Evolutionary conservation across 108 stramenopile species (phyloP), one percentile per base, ranked within the genome.

Genomic region (Conticribra guillardii): DNA sequence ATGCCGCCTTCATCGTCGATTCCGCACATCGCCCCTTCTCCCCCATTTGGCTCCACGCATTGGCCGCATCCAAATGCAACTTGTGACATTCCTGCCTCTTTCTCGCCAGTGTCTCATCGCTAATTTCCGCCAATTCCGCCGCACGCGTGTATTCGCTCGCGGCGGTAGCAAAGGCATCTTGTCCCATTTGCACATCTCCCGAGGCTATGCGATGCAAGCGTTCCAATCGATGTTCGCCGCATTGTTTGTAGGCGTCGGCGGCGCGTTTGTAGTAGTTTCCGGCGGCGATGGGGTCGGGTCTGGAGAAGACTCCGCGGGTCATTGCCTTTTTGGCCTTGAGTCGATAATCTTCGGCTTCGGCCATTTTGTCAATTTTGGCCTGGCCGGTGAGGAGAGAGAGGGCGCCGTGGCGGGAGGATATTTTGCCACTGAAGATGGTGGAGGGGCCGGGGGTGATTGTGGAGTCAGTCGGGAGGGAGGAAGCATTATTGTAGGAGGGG

Each of bases 191-290:
- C 33, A 85, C 89, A 64, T 91, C 89, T 24, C 84, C 93, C 46
- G 72, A 76, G 11, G 82, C 78, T 33, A 94, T 84, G 18, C 93
- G 71, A 69, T 85, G 88, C 29, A 89, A 31, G 2, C 89, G 72
- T 52, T 94, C 93, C 51, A 91, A 58, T 32, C 89, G 80, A 50
- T 72, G 62, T 49, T 91, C 89, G 14, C 87, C 86, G 53, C 87
- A 89, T 22, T 60, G 50, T 55, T 85, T 83, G 60, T 94, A 94
- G 30, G 86, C 84, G 63, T 94, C 93, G 21, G 93, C 93, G 24
- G 93, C 93, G 24, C 93, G 89, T 74, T 92, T 89, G 82, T 92
- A 94, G 53, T 79, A 89, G 16, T 83, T 91, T 7, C 76, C 85
- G 8, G 90, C 93, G 24, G 69, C 62, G 58, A 94, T 68, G 32